Evolutionary conservation across 306 rosid genomes (phyloP).

Genomic region (Quercus aquifolioides): DNA sequence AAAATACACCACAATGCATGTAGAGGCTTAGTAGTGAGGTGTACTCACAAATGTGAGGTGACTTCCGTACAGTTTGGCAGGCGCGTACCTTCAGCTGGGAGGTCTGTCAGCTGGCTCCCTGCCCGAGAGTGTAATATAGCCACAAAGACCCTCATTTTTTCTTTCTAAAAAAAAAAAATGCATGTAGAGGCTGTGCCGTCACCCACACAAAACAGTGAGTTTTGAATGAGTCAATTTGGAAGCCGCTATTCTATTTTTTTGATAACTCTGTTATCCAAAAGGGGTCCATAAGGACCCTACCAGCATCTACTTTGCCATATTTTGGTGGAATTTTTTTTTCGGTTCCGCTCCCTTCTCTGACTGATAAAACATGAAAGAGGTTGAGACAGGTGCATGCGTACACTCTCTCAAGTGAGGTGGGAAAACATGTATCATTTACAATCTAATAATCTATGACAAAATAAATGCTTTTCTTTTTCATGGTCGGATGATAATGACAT

Average conservation of each 20-base stretch:
- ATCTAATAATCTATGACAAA: not conserved
- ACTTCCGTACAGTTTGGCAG: too few relatives aligned
- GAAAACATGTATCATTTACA: not conserved
- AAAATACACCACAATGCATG: not conserved
- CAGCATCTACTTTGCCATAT: slow-evolving; percentile 38
- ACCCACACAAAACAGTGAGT: slow-evolving; percentile 8
- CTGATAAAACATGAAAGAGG: slow-evolving; percentile 1
- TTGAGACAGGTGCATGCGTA: slow-evolving; percentile 8
- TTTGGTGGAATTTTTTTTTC: not conserved
- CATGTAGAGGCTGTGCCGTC: not conserved
- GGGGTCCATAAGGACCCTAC: slow-evolving; percentile 48
- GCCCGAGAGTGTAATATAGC: too few relatives aligned
- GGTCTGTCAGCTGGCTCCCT: too few relatives aligned
- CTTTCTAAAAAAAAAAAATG: too few relatives aligned
- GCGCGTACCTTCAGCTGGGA: too few relatives aligned
- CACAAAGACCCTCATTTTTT: too few relatives aligned
- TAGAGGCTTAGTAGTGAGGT: too few relatives aligned
- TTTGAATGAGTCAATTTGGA: slow-evolving; percentile 24
- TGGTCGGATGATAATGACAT: too few relatives aligned
- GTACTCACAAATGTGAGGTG: too few relatives aligned
- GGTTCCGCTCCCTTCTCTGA: slow-evolving; percentile 37
- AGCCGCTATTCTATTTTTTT: slow-evolving; percentile 33
- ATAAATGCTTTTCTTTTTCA: not conserved
- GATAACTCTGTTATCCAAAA: slow-evolving; percentile 24
- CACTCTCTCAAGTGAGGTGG: not conserved